Base-by-base conservation (phyloP, 78 protist genomes). In the Fonticula alba region DNA sequence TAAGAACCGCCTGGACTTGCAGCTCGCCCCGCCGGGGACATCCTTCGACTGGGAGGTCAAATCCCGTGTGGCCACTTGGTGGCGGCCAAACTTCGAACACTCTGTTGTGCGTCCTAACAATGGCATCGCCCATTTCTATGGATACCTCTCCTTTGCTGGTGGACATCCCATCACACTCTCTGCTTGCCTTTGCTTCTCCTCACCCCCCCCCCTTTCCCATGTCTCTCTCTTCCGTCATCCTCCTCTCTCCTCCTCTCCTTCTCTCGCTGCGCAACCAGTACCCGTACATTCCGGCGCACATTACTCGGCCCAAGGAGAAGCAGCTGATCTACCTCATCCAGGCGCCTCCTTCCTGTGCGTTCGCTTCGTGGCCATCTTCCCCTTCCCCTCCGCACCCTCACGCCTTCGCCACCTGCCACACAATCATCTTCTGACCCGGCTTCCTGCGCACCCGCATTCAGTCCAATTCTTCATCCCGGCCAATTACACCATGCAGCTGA, bases 241-340 rank as follows among this genome's bases (percentile, higher is more conserved):
- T 22, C 54, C 20, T 50, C 54, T 50, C 54, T 59, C n/a, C 29
- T 59, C 35, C 20, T 27, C 20, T 27, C 20, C 20, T 59, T 20
- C 63, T 27, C 26, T 59, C 20, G 46, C 46, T 59, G 20, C 20
- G 13, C 32, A 62, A 31, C 53, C 46, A 70, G 83, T 84, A 75
- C 57, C 89, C 89, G 38, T 84, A 84, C 73, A 50, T 64, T 22
- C 82, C 85, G 24, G 75, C 81, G 31, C 89, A 84, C 70, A 78
- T 80, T 26, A 65, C 85, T 4, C 73, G 69, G 55, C 86, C 85
- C 47, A 84, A 84, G 61, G 89, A 79, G 66, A 72, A 72, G n/a
- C n/a, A n/a, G n/a, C n/a, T n/a, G n/a, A n/a, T n/a, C n/a, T n/a
- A n/a, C n/a, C n/a, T n/a, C n/a, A n/a, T n/a, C n/a, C n/a, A n/a